Evolutionary conservation across 192 early-diverging fungal genomes (phyloP).

Genomic region (Coemansia sp.): DNA sequence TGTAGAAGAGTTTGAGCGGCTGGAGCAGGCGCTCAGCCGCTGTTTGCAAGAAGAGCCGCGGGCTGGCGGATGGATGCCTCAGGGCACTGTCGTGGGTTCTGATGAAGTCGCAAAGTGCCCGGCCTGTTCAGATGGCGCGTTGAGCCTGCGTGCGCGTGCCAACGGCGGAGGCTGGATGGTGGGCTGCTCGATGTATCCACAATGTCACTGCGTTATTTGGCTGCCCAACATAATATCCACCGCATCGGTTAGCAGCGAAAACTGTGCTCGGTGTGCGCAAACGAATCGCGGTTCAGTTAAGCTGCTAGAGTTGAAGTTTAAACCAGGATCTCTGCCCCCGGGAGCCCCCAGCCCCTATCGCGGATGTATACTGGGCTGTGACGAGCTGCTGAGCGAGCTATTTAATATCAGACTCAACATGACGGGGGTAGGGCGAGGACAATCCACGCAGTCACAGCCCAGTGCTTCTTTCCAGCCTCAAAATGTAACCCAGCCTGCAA

Average conservation of each 20-base stretch:
- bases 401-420: constrained; percentile 10
- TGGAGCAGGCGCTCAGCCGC: constrained; percentile 50
- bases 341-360: constrained; percentile 18
- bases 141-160: constrained; percentile 7
- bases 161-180: constrained; percentile 28
- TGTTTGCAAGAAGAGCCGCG: constrained; percentile 27
- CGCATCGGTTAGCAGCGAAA: constrained; percentile 11
- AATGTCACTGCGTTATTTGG: constrained; percentile 47
- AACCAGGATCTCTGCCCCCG: constrained; percentile 33
- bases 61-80: constrained; percentile 11
- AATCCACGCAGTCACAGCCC: no score
- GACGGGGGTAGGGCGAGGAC: background rate
- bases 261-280: constrained; percentile 26
- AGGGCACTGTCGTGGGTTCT: constrained; percentile 1
- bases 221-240: constrained; percentile 28
- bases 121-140: constrained; percentile 11
- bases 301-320: constrained; percentile 34
- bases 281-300: constrained; percentile 13
- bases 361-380: constrained; percentile 44
- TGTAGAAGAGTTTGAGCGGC: constrained; percentile 43
- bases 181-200: constrained; percentile 53
- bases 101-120: constrained; percentile 30
- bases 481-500: no score
- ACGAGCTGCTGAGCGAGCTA: constrained; percentile 47
- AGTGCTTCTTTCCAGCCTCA: no score